phyloP scores from a whole-genome alignment of 176 grass and related monocot species.

The Neostapfia colusana region DNA sequence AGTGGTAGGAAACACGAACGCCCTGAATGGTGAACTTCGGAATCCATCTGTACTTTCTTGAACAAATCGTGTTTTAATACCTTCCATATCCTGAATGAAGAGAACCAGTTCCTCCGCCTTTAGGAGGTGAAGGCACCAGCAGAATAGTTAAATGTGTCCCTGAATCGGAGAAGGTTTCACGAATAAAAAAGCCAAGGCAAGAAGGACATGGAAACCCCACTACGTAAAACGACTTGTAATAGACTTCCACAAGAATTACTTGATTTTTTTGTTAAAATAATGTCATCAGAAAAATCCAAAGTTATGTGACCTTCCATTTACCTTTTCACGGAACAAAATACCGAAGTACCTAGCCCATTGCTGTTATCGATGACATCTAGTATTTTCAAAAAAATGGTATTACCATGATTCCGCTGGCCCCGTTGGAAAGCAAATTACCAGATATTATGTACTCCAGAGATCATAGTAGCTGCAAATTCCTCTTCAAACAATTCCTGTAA shows the following conservation, averaged over 20 bases:
- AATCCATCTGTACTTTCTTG: background rate
- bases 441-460: background rate
- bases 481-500: background rate
- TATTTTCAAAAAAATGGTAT: background rate
- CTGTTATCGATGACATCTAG: background rate
- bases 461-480: background rate
- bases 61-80: background rate
- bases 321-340: background rate
- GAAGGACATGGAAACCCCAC: too few relatives aligned
- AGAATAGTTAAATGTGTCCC: too few relatives aligned
- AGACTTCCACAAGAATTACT: background rate
- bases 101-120: too few relatives aligned
- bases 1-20: slow-evolving; percentile 6
- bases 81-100: background rate
- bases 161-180: too few relatives aligned
- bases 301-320: background rate
- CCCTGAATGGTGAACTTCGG: background rate
- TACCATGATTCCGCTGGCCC: background rate
- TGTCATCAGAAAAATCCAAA: background rate
- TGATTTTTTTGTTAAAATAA: background rate
- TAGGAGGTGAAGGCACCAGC: too few relatives aligned
- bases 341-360: background rate
- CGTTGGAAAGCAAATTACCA: background rate
- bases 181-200: too few relatives aligned
- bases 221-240: background rate